phyloP scores from a whole-genome alignment of 139 green algal species.

The Micractinium conductrix region DNA sequence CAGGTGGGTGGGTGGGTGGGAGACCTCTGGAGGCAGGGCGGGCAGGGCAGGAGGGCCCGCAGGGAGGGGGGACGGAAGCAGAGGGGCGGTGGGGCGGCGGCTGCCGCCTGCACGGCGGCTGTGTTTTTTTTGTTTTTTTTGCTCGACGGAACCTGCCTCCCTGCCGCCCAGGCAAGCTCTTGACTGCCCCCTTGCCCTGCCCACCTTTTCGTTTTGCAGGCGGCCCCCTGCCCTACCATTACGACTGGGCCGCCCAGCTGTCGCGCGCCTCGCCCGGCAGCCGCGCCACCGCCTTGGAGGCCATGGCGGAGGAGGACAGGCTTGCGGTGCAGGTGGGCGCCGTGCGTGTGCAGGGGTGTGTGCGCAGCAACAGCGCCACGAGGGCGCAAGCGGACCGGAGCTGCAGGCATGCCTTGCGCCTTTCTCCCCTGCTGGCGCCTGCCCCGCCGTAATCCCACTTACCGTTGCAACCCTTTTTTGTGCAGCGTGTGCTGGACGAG shows the following conservation, averaged over 20 bases:
- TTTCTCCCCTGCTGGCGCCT: no score
- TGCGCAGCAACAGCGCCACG: no score
- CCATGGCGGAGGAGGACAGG: constrained; percentile 55
- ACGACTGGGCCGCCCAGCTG: constrained; percentile 57
- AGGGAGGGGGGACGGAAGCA: not conserved
- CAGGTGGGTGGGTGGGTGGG: no score
- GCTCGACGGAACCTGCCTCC: no score
- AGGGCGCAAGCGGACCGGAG: no score
- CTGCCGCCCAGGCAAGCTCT: not conserved
- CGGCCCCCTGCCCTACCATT: constrained; percentile 21
- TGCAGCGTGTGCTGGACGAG: constrained; percentile 56
- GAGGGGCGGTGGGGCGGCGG: not conserved
- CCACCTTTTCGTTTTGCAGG: no score
- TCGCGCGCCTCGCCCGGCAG: constrained; percentile 23
- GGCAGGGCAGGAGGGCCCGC: not conserved
- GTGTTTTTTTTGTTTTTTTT: no score
- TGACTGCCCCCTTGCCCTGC: not conserved
- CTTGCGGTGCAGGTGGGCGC: constrained; percentile 43
- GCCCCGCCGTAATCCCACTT: no score
- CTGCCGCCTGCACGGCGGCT: no score
- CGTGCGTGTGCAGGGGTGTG: not conserved
- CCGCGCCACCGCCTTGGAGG: constrained; percentile 37
- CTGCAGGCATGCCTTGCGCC: no score
- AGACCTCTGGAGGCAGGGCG: not conserved
- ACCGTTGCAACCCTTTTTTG: no score